Conservation (phyloP, 139 green algal species). For the Auxenochlorella pyrenoidosa region DNA sequence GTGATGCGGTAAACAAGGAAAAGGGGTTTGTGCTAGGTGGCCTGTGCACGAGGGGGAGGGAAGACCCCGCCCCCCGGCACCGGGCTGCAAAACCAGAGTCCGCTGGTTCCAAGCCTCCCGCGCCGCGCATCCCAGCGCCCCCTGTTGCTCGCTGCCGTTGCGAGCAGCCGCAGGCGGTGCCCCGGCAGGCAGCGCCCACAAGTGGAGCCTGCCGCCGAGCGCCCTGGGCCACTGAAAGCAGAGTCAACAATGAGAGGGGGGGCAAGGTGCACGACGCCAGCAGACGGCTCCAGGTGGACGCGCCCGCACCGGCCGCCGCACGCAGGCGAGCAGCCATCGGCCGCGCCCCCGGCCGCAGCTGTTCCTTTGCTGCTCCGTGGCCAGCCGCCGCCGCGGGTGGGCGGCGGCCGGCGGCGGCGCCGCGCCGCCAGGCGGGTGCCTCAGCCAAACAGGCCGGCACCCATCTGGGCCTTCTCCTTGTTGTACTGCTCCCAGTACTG, state of each 20-base stretch:
- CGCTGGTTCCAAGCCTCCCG: conserved; percentile 1
- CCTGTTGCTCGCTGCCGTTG: neutral
- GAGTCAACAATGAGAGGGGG: neutral
- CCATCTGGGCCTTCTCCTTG: conserved; percentile 54
- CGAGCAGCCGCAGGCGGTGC: neutral
- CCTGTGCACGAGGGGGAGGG: too few relatives aligned
- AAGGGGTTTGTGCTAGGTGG: too few relatives aligned
- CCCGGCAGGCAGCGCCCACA: neutral
- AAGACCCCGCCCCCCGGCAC: too few relatives aligned
- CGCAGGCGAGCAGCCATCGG: neutral
- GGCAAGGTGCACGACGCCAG: neutral
- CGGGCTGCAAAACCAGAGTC: neutral
- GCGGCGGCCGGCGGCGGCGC: neutral
- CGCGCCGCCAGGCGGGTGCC: neutral
- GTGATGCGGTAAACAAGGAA: too few relatives aligned
- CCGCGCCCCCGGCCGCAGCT: neutral
- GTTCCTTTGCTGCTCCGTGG: conserved; percentile 12
- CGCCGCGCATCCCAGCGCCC: neutral
- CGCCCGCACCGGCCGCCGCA: neutral
- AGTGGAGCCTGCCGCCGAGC: neutral
- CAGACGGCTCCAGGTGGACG: neutral
- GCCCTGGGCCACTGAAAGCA: neutral
- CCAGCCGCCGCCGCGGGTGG: neutral
- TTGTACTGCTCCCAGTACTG: conserved; percentile 64
- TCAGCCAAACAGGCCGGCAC: conserved; percentile 33